phyloP scores from a whole-genome alignment of 106 monocot species.

The Dactylorhiza incarnata region DNA sequence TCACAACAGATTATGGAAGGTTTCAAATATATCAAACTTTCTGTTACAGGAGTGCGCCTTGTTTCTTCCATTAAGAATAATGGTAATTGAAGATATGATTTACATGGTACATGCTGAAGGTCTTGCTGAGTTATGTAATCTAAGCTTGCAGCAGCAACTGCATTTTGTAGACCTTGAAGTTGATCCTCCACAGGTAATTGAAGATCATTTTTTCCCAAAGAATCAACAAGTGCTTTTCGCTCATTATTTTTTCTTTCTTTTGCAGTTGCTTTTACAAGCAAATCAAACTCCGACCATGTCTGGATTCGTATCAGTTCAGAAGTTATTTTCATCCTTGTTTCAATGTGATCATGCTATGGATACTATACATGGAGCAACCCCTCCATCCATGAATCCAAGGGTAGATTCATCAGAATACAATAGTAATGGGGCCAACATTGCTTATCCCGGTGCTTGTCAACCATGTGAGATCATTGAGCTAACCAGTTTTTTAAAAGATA shows the following conservation, averaged over 20 bases:
- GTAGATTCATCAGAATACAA: slow-evolving; percentile 16
- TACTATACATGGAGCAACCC: slow-evolving; percentile 11
- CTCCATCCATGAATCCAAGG: slow-evolving; percentile 1
- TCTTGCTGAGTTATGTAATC: slow-evolving; percentile 42
- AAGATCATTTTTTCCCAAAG: neutral
- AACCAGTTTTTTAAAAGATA: slow-evolving; percentile 31
- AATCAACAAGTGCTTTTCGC: neutral
- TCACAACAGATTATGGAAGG: neutral
- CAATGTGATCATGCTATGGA: slow-evolving; percentile 23
- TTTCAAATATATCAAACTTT: neutral
- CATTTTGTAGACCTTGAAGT: slow-evolving; percentile 65
- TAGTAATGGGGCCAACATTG: slow-evolving; percentile 3
- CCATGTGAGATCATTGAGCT: slow-evolving; percentile 45
- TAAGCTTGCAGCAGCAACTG: slow-evolving; percentile 25
- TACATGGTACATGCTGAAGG: slow-evolving; percentile 64
- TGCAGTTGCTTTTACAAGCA: slow-evolving; percentile 43
- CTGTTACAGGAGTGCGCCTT: slow-evolving; percentile 39
- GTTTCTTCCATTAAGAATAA: slow-evolving; percentile 49
- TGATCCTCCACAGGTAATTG: slow-evolving; percentile 55
- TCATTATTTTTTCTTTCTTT: neutral
- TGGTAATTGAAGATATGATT: slow-evolving; percentile 87
- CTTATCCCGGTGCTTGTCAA: slow-evolving; percentile 11
- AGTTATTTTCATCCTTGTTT: slow-evolving; percentile 50
- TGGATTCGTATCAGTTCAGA: slow-evolving; percentile 58
- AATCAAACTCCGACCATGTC: slow-evolving; percentile 30